Evolutionary conservation across 176 grass and related monocot species (phyloP).

Genomic region (Avena atlantica): DNA sequence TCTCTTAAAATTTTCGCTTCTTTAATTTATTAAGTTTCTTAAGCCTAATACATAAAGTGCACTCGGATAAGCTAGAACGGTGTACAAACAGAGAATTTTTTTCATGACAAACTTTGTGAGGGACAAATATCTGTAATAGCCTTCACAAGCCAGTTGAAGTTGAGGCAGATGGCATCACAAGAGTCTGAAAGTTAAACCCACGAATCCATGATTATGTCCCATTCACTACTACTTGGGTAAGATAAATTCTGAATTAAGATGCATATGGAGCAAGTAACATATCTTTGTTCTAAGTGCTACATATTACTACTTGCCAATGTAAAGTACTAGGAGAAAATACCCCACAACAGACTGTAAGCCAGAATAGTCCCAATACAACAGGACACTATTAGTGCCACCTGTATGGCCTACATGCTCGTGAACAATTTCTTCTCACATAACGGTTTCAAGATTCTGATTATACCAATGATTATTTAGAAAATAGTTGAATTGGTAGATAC

Average conservation of each 20-base stretch:
- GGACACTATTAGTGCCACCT: constrained; percentile 84
- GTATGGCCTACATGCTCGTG: constrained; percentile 79
- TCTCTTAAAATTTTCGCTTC: too few relatives aligned
- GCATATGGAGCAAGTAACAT: neutral
- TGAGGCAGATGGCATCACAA: too few relatives aligned
- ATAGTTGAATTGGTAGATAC: neutral
- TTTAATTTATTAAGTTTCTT: too few relatives aligned
- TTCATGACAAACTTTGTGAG: too few relatives aligned
- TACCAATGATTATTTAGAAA: neutral
- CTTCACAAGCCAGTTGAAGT: too few relatives aligned
- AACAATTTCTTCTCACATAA: constrained; percentile 59
- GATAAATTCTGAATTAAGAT: constrained; percentile 25
- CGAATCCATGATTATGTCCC: too few relatives aligned
- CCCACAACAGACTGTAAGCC: constrained; percentile 90
- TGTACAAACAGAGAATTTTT: too few relatives aligned
- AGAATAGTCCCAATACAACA: constrained; percentile 91
- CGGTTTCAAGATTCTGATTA: constrained; percentile 6
- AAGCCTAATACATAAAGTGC: too few relatives aligned
- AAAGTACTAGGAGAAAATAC: constrained; percentile 86
- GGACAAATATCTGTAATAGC: too few relatives aligned
- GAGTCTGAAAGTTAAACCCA: too few relatives aligned
- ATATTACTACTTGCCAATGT: neutral
- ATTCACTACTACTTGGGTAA: neutral
- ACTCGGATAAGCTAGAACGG: too few relatives aligned
- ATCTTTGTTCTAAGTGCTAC: neutral